Conservation (phyloP, 202 grass and related monocot species). For the Panicum virgatum region DNA sequence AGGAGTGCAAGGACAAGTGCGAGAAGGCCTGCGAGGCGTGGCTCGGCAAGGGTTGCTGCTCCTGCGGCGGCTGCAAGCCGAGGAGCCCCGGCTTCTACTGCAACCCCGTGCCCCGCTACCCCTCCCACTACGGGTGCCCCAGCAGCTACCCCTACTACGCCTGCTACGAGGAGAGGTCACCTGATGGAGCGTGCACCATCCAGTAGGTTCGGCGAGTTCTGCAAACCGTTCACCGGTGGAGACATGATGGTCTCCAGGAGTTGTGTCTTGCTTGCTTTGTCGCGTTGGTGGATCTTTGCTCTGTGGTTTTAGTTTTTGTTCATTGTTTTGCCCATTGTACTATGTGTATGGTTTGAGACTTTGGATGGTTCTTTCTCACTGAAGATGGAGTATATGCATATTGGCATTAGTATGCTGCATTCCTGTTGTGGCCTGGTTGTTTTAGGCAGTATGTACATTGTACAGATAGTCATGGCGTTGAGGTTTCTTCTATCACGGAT, state of each 20-base stretch:
- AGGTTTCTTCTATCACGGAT: too few relatives aligned
- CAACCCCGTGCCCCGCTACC: not conserved
- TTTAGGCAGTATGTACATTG: too few relatives aligned
- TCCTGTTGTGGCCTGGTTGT: too few relatives aligned
- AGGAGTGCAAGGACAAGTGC: slow-evolving; percentile 29
- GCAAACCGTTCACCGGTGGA: not conserved
- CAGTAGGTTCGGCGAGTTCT: slow-evolving; percentile 15
- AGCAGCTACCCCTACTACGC: not conserved
- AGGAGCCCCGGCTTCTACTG: not conserved
- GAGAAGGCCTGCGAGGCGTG: slow-evolving; percentile 33
- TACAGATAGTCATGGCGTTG: too few relatives aligned
- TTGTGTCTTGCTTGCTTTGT: not conserved
- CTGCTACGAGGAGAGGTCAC: slow-evolving; percentile 23
- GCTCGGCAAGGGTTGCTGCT: not conserved
- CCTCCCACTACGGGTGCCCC: not conserved
- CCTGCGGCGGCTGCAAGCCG: not conserved
- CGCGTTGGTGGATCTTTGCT: not conserved
- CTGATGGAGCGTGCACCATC: slow-evolving; percentile 19
- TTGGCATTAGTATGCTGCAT: too few relatives aligned
- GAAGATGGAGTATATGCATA: too few relatives aligned
- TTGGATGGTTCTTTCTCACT: too few relatives aligned
- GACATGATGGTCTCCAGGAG: not conserved
- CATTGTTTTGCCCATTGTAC: too few relatives aligned
- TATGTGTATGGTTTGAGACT: too few relatives aligned
- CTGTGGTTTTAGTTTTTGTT: not conserved